phyloP scores from a whole-genome alignment of 2,329 filamentous ascomycete genomes.

The Colletotrichum sp. region DNA sequence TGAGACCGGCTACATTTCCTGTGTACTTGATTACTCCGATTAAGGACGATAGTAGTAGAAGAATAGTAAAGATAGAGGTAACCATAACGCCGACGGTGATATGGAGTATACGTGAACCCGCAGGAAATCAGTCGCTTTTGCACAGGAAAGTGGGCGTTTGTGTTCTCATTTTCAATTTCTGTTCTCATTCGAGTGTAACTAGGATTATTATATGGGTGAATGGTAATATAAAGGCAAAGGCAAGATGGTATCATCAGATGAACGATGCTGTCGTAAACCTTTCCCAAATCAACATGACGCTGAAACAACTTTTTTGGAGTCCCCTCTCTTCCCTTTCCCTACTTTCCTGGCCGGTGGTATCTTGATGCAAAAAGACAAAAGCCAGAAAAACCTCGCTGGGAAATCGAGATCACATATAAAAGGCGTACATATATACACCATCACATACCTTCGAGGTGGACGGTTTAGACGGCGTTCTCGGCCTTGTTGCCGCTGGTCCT shows the following conservation, averaged over 20 bases:
- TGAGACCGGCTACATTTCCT: not conserved
- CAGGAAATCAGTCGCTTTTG: too few species aligned
- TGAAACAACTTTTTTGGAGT: not conserved
- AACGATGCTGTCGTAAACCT: not conserved
- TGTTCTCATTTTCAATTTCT: not conserved
- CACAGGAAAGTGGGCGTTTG: too few species aligned
- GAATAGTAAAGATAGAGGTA: not conserved
- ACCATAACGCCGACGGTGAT: not conserved
- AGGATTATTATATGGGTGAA: not conserved
- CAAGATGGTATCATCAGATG: not conserved
- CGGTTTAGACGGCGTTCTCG: conserved; percentile 23
- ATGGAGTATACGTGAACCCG: not conserved
- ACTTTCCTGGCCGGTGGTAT: not conserved
- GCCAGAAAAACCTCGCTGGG: not conserved
- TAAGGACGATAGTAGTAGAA: not conserved
- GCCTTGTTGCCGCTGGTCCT: conserved; percentile 32
- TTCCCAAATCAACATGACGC: not conserved
- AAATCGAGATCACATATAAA: not conserved
- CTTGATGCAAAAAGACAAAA: not conserved
- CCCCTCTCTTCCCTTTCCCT: not conserved
- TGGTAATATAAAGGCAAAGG: not conserved
- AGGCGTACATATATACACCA: not conserved
- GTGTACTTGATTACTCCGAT: not conserved
- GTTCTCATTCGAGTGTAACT: not conserved
- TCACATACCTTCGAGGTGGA: too few species aligned